Evolutionary conservation across 495 filamentous ascomycete species (phyloP), one percentile per base, ranked within the genome.

Genomic region (Amorphotheca resinae): DNA sequence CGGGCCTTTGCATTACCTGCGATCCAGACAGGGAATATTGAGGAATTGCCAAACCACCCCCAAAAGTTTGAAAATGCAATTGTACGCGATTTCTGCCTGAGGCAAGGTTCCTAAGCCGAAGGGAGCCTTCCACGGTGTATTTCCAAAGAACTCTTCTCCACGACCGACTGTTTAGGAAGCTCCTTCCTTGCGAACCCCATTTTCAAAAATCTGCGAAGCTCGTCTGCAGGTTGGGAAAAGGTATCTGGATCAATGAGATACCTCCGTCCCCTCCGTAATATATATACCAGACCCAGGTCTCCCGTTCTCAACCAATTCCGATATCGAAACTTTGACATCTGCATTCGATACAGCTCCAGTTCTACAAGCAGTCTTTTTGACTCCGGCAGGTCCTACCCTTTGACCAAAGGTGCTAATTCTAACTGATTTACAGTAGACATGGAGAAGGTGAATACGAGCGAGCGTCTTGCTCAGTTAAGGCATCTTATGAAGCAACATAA

Each of bases 401-500:
- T 22, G 22, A 14, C 37, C 42, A 15, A 9, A 16, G 37, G 32
- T 22, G 34, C 39, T 23, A 44, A 17, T 35, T 15, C 47, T 54
- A 32, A 46, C 35, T 12, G 16, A 4, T 15, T 23, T 9, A 33
- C 22, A 43, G 33, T 34, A 52, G 75, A 84, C 12, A 95, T 95
- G 86, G 84, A 75, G 59, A 80, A 74, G 30, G 82, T 95, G 49
- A 66, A 93, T 63, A 94, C 89, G 15, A 79, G 77, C 37, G 67
- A 76, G 41, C 82, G 89, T 46, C 72, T 99, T 50, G 59, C 74
- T 46, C 68, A 72, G 57, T 69, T 99, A 52, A 74, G 93, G 56
- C 67, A 82, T 57, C 67, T 95, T 55, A 99, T 99, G 93, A 80
- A 77, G 64, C 68, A 86, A 61, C 66, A 80, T 52, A 80, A 85